Evolutionary conservation across 768 basidiomycete genomes (phyloP).

Genomic region (Serpula lacrymans): DNA sequence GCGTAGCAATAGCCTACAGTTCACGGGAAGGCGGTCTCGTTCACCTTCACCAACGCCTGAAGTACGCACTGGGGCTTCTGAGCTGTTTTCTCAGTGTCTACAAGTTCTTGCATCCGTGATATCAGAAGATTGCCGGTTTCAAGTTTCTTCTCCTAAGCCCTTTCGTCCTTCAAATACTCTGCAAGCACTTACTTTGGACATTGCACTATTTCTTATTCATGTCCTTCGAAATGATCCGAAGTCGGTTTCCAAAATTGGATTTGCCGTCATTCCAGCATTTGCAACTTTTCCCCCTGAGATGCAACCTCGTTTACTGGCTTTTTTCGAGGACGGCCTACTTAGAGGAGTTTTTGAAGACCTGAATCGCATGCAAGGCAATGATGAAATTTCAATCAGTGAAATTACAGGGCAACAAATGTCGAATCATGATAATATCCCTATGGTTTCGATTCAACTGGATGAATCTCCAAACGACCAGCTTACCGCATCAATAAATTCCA

Average conservation of each 20-base stretch:
- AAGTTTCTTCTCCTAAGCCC: constrained; percentile 54
- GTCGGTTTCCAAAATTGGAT: constrained; percentile 56
- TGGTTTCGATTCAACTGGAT: constrained; percentile 63
- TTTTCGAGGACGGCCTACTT: constrained; percentile 64
- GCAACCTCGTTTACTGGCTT: constrained; percentile 58
- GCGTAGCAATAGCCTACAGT: constrained; percentile 39
- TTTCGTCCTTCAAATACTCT: constrained; percentile 70
- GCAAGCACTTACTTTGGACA: constrained; percentile 69
- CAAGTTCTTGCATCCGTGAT: constrained; percentile 61
- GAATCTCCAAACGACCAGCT: constrained; percentile 32
- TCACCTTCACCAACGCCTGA: constrained; percentile 45
- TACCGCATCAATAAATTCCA: background rate
- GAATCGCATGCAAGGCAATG: constrained; percentile 30
- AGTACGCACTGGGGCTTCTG: constrained; percentile 37
- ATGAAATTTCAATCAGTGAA: background rate
- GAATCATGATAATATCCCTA: constrained; percentile 22
- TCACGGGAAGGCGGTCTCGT: constrained; percentile 42
- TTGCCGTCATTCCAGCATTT: constrained; percentile 74
- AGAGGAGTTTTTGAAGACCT: constrained; percentile 51
- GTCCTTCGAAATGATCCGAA: constrained; percentile 48
- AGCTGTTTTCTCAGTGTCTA: constrained; percentile 58
- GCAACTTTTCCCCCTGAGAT: constrained; percentile 62
- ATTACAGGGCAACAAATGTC: background rate
- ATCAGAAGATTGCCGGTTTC: constrained; percentile 69
- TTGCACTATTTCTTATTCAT: constrained; percentile 64